Percentiles rank a stretch among this genome's conserved stretches.
Conservation (phyloP, 148 eudicot genomes). For the Bassia scoparia region DNA sequence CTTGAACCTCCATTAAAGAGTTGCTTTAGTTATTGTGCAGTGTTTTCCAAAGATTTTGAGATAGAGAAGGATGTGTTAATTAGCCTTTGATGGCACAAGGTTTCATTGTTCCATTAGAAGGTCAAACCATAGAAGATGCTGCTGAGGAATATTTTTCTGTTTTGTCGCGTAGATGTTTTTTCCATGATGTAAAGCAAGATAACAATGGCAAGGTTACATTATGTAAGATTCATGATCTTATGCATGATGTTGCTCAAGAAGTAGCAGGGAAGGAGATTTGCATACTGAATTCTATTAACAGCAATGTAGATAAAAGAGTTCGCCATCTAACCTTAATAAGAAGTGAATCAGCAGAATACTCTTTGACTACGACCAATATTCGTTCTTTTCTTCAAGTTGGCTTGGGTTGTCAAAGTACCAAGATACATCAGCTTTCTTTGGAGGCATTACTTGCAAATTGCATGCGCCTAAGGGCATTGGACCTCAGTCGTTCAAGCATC, state of each 20-base stretch:
- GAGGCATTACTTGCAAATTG: background rate
- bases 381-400: slow-evolving; percentile 7
- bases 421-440: background rate
- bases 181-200: slow-evolving; percentile 1
- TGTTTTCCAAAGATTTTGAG: slow-evolving; percentile 1
- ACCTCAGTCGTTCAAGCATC: background rate
- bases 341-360: too few relatives aligned
- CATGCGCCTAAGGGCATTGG: background rate
- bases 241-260: slow-evolving; percentile 11
- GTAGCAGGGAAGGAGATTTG: slow-evolving; percentile 3
- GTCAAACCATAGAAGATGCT: slow-evolving; percentile 1
- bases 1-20: slow-evolving; percentile 11
- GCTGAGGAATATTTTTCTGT: background rate
- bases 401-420: background rate
- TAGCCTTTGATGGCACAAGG: slow-evolving; percentile 9
- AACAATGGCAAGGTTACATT: background rate
- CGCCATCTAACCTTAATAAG: background rate
- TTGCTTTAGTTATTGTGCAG: slow-evolving; percentile 3
- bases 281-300: background rate
- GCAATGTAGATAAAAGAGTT: background rate
- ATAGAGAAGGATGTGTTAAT: background rate
- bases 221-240: slow-evolving; percentile 1
- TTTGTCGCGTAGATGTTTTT: slow-evolving; percentile 13
- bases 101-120: background rate
- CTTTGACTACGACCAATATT: background rate